Evolutionary conservation across 1,284 basidiomycete genomes (phyloP).

Genomic region (Tilletia setariae): DNA sequence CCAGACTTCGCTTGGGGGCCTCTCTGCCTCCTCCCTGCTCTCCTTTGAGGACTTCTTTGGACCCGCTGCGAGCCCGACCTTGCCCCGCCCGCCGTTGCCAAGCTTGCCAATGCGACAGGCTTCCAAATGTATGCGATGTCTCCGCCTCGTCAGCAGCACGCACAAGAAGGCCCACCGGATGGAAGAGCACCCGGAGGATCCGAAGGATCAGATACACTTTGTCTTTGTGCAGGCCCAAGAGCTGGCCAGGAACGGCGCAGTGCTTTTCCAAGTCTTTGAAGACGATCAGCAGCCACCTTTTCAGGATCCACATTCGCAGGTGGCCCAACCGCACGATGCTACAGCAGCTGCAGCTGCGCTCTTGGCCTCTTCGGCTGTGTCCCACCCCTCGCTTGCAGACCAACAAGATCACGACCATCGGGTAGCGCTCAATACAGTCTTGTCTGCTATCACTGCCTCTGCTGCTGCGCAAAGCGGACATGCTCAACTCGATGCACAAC

Average conservation of each 20-base stretch:
- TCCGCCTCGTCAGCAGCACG: slow-evolving; percentile 11
- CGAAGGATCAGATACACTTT: neutral
- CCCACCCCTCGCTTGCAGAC: neutral
- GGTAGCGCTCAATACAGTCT: neutral
- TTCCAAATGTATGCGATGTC: slow-evolving; percentile 8
- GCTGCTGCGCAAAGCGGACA: neutral
- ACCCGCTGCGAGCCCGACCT: neutral
- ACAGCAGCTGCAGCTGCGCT: neutral
- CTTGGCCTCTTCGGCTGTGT: neutral
- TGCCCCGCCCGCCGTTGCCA: neutral
- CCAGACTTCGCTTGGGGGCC: neutral
- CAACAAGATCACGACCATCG: neutral
- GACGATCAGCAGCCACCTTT: neutral
- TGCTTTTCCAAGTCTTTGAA: slow-evolving; percentile 7
- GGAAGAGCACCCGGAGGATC: neutral
- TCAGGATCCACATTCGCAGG: neutral
- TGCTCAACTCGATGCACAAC: no score
- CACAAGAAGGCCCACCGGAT: slow-evolving; percentile 12
- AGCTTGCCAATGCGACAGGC: slow-evolving; percentile 6
- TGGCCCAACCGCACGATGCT: neutral
- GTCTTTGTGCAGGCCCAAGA: slow-evolving; percentile 2
- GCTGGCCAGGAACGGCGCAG: slow-evolving; percentile 1
- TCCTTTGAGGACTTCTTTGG: slow-evolving; percentile 15
- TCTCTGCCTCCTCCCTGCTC: neutral
- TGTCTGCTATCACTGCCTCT: slow-evolving; percentile 8